Conservation (phyloP, 2,329 filamentous ascomycete species). For the Penicillium frequentans region DNA sequence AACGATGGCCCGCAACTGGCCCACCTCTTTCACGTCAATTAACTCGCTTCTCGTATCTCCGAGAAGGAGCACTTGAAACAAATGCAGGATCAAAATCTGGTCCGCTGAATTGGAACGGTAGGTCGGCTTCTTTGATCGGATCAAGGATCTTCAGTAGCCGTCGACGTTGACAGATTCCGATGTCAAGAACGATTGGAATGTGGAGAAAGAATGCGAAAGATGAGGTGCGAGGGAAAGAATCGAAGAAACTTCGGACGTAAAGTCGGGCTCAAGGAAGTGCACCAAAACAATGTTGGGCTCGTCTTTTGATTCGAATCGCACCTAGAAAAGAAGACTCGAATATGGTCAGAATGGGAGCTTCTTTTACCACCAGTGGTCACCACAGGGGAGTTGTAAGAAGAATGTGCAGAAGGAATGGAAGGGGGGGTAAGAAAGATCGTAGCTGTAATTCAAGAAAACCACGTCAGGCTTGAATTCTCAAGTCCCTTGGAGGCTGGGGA, state of each 20-base stretch:
- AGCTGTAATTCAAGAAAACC: constrained; percentile 31
- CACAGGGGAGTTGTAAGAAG: constrained; percentile 20
- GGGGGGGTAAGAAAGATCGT: constrained; percentile 33
- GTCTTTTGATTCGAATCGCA: constrained; percentile 19
- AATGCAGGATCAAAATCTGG: constrained; percentile 5
- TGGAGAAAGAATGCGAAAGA: constrained; percentile 22
- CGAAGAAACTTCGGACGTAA: constrained; percentile 2
- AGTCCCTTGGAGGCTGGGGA: constrained; percentile 37
- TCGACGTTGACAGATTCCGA: neutral
- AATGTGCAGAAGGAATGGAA: constrained; percentile 32
- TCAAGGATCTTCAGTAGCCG: neutral
- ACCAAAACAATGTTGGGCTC: constrained; percentile 8
- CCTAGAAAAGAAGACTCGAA: constrained; percentile 20
- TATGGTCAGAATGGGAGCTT: constrained; percentile 24
- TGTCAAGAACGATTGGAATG: constrained; percentile 29
- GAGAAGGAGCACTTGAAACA: constrained; percentile 36
- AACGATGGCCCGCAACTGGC: constrained; percentile 8
- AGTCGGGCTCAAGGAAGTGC: constrained; percentile 5
- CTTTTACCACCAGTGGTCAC: constrained; percentile 13
- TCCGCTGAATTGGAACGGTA: neutral
- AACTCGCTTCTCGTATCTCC: constrained; percentile 43
- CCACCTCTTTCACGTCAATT: constrained; percentile 12
- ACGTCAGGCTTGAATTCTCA: constrained; percentile 20
- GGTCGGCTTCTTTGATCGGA: neutral
- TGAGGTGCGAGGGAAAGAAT: constrained; percentile 7